Base-by-base conservation (phyloP, 2,329 filamentous ascomycete species). In the Thermomyces lanuginosus region DNA sequence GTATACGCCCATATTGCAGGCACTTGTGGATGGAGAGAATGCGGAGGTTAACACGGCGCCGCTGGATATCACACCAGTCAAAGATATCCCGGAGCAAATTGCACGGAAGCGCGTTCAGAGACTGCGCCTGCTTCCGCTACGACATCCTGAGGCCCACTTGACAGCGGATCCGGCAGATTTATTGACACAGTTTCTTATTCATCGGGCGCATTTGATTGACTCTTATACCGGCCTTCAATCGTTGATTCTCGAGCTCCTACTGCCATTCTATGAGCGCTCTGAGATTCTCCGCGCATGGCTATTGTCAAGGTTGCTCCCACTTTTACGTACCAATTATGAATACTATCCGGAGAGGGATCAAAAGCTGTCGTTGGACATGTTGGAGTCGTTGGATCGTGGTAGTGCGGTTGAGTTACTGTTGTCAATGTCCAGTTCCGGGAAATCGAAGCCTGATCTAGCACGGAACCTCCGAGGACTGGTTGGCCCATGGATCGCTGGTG, bases 401-500 rank as follows among this genome's bases (percentile, higher is more conserved):
- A 55, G 56, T 6, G 69, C 63, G 0, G 54, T 73, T 17, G 62
- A 68, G 22, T 43, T 62, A 26, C 51, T 74, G 24, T 49, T 75
- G 30, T 57, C 55, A 17, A 58, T 57, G 34, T 45, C 49, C 7
- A 42, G 45, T 24, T 27, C 47, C 13, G 38, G 45, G 8, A 43
- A 48, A 25, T 44, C 47, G 28, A 42, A 42, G 11, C 50, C 46
- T 32, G 50, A 58, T 29, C 34, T 64, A 24, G 60, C 57, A 12
- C 55, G 64, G 29, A 72, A 75, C 37, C 37, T 75, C 20, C 62
- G 63, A 36, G 60, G 65, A 4, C 47, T 76, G 12, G 60, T 74
- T 19, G 66, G 68, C 3, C 69, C 71, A 7, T 76, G 71, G 71
- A 64, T 74, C 37, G 69, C 66, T 41, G 71, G 71, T 8, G 56